Conservation (phyloP, 495 filamentous ascomycete species). For the Podospora fimiseda region DNA sequence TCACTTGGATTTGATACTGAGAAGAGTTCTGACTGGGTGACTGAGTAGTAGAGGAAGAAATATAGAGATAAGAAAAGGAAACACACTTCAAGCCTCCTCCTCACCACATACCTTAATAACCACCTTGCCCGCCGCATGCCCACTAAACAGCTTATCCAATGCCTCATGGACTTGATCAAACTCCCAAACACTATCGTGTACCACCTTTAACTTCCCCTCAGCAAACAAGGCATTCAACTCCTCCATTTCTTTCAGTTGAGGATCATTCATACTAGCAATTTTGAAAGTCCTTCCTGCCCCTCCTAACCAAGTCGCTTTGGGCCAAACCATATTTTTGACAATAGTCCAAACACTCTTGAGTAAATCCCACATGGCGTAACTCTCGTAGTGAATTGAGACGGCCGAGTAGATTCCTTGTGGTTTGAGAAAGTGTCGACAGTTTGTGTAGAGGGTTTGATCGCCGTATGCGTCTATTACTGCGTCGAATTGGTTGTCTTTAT, state of each 20-base stretch:
- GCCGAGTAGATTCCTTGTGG: conserved; percentile 28
- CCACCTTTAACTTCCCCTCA: conserved; percentile 25
- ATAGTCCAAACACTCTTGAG: conserved; percentile 20
- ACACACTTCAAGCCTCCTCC: not conserved
- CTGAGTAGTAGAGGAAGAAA: not conserved
- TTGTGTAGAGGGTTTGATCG: conserved; percentile 26
- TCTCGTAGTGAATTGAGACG: conserved; percentile 20
- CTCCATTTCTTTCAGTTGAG: conserved; percentile 25
- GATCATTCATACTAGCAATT: conserved; percentile 21
- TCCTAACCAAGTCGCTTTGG: conserved; percentile 20
- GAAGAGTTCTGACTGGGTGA: not conserved
- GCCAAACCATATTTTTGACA: conserved; percentile 26
- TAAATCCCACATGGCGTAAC: conserved; percentile 18
- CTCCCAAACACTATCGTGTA: conserved; percentile 23
- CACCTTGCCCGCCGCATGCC: conserved; percentile 30
- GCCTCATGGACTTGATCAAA: conserved; percentile 28
- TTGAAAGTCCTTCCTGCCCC: conserved; percentile 28
- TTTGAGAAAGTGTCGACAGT: conserved; percentile 25
- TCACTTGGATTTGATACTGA: not conserved
- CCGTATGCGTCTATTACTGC: conserved; percentile 31
- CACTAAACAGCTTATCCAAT: conserved; percentile 21
- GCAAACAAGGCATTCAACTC: conserved; percentile 20
- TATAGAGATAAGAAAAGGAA: not conserved
- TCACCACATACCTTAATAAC: conserved; percentile 17
- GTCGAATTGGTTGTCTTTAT: conserved; percentile 23